Percentiles rank a stretch among this genome's conserved stretches.
phyloP scores from a whole-genome alignment of 768 basidiomycete species.

The Daedaleopsis nitida region DNA sequence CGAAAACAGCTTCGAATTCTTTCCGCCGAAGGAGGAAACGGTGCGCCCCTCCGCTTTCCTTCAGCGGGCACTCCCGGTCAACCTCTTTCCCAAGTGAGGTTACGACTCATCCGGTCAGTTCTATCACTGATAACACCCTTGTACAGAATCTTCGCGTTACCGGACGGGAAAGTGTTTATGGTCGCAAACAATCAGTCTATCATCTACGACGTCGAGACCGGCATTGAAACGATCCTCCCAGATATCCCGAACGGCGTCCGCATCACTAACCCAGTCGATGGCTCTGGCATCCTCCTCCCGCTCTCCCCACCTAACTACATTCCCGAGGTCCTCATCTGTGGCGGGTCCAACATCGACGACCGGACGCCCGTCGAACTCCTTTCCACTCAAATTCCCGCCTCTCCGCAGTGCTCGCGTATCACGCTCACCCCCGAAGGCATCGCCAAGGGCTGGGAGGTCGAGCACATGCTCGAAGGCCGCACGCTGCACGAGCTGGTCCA shows the following conservation, averaged over 20 bases:
- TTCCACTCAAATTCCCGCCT: conserved; percentile 72
- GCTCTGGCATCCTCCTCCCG: conserved; percentile 71
- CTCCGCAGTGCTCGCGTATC: conserved; percentile 72
- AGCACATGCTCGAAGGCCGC: conserved; percentile 72
- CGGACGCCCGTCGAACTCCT: conserved; percentile 61
- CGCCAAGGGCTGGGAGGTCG: conserved; percentile 68
- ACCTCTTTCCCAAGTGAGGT: conserved; percentile 42
- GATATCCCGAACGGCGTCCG: conserved; percentile 77
- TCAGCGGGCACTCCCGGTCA: conserved; percentile 26
- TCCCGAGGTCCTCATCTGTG: conserved; percentile 75
- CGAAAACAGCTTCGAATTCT: conserved; percentile 83
- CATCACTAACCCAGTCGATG: conserved; percentile 83
- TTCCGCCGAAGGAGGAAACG: conserved; percentile 65
- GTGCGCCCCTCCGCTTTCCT: conserved; percentile 32
- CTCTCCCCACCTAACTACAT: conserved; percentile 61
- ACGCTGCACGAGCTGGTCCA: conserved; percentile 82
- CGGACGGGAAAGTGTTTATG: conserved; percentile 71
- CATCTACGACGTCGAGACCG: conserved; percentile 74
- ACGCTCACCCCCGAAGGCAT: conserved; percentile 66
- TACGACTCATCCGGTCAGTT: conserved; percentile 31
- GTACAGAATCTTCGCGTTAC: conserved; percentile 69
- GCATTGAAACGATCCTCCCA: conserved; percentile 65
- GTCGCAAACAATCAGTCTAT: conserved; percentile 79
- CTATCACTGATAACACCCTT: conserved; percentile 34
- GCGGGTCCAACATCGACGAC: conserved; percentile 57